Percentiles rank a stretch among this genome's conserved stretches.
Conservation (phyloP, 768 basidiomycete genomes). For the Clitopilus passeckerianus region DNA sequence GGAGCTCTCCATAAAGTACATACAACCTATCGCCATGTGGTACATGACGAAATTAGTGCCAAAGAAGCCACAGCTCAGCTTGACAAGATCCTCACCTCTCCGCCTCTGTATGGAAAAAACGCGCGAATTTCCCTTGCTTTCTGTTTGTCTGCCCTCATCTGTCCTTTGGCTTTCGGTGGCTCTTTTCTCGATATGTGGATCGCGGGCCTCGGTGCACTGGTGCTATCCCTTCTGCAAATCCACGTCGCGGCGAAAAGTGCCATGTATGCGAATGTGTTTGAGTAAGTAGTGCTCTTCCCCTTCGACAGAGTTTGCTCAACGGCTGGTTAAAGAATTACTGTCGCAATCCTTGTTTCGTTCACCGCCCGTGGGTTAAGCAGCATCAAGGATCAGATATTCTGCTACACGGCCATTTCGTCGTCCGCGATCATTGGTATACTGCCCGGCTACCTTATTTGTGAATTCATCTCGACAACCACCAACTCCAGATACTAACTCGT, state of each 20-base stretch:
- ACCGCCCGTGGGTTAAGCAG: constrained; percentile 77
- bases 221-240: constrained; percentile 69
- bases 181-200: constrained; percentile 84
- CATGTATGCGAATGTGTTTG: constrained; percentile 87
- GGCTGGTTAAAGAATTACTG: constrained; percentile 57
- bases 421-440: constrained; percentile 84
- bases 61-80: constrained; percentile 65
- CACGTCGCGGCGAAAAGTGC: constrained; percentile 70
- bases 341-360: constrained; percentile 79
- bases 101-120: constrained; percentile 58
- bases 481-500: constrained; percentile 6
- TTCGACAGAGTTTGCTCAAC: constrained; percentile 6
- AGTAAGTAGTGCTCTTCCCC: constrained; percentile 45
- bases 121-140: constrained; percentile 68
- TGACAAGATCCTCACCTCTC: constrained; percentile 53
- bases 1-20: constrained; percentile 85
- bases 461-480: constrained; percentile 16
- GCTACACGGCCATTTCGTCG: constrained; percentile 89
- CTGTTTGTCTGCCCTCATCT: constrained; percentile 70
- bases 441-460: constrained; percentile 83
- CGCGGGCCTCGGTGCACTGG: constrained; percentile 63
- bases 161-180: constrained; percentile 80
- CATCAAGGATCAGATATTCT: constrained; percentile 74
- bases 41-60: constrained; percentile 90
- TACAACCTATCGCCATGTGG: constrained; percentile 76